Base-by-base conservation (phyloP, 345 rosid genomes). In the Bruguiera gymnorhiza region DNA sequence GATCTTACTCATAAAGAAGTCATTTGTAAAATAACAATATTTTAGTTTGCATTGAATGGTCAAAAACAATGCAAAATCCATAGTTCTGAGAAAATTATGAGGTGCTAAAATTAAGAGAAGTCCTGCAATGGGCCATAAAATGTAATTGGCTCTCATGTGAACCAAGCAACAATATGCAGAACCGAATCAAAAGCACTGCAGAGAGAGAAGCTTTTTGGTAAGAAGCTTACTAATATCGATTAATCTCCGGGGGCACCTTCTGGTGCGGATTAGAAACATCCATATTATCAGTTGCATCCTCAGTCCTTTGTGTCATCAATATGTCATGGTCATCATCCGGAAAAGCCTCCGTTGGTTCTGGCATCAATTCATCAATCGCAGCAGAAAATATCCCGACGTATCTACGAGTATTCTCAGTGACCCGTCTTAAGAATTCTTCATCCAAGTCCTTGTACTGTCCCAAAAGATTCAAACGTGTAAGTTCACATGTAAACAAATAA, bases 291-390 rank as follows among this genome's bases (percentile, higher is more conserved):
- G 76, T 78, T 6, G 71, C 76, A 66, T 87, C 96, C 70, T 92
- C 97, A 0, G 91, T 78, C 80, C 99, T 88, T 80, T 95, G 99
- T 2, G 96, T 88, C 94, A 95, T 89, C 67, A 92, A 67, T 63
- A 95, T 86, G 76, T 89, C 92, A 59, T 87, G 96, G 63, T 90
- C 98, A 74, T 92, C 98, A 72, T 92, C 99, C 3, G 82, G 90
- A 79, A 92, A 84, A 0, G 92, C 87, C 83, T 92, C 98, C 0
- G 92, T 92, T 56, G 98, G 89, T 77, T 86, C 97, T 1, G 99
- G 99, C 80, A 95, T 74, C 52, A 90, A 67, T 72, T 90, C 97
- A 5, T 95, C 99, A 24, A 90, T 76, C 29, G 96, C 97, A 70
- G 86, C 63, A 8, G 91, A 82, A 51, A 95, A 92, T 60, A 90